Evolutionary conservation across 805 yeast species (phyloP), one percentile per base, ranked within the genome.

Genomic region (Ogataea glucozyma): DNA sequence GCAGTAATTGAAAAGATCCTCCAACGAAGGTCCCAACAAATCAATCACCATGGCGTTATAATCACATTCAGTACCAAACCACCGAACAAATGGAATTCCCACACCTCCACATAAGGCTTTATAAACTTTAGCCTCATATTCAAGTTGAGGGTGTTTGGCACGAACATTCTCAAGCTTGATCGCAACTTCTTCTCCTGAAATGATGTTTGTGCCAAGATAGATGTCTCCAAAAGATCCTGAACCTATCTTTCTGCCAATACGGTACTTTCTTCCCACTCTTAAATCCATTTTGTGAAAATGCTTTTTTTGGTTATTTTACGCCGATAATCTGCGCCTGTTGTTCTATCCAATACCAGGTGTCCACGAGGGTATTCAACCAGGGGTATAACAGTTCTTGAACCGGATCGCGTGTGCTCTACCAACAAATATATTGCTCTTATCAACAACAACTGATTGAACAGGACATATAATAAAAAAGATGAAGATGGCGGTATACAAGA

Each of bases 221-320:
- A 91, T 93, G 63, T 93, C 99, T 46, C 99, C 99, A 65, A 91
- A 91, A 9, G 97, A 90, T 14, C 99, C 99, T 30, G 93, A 83
- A 16, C 99, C 99, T 58, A 91, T 91, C 67, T 90, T 90, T 48
- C 97, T 83, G 29, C 97, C 96, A 58, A 90, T 84, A 43, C 96
- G 79, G 69, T 83, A 90, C 69, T 90, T 91, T 71, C 93, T 87
- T 39, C 98, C 98, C 29, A 91, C 91, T 63, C 95, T 78, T 61
- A 86, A 75, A 66, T 87, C 96, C 79, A 64, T 58, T 32, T 12
- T 47, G 13, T 26, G 6, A 27, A 27, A 13, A 6, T 14, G 10
- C 18, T n/a, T n/a, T n/a, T n/a, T n/a, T n/a, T n/a, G n/a, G n/a
- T n/a, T n/a, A 22, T n/a, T 34, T 14, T 34, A 23, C 29, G 29